These are phyloP conservation scores for Jatropha multifida DNA, from an alignment of 441 rosid species.

Conservation along the genomic window DNA sequence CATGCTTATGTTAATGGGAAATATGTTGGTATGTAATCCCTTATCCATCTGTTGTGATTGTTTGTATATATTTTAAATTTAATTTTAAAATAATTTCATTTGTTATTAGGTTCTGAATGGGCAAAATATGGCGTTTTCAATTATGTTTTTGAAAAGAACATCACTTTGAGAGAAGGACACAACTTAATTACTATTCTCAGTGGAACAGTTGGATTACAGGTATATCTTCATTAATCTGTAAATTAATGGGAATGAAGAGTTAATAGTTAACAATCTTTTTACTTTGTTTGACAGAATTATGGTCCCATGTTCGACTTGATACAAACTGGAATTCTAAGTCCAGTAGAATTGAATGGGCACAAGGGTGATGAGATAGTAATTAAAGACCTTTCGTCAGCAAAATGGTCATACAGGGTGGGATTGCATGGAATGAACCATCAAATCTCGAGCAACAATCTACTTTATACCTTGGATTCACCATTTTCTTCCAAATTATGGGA, in stretches of 20 bases:
- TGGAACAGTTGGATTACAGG: constrained; percentile 59
- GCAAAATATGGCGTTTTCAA: constrained; percentile 24
- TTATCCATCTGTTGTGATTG: background rate
- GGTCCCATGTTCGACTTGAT: constrained; percentile 49
- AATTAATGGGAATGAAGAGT: background rate
- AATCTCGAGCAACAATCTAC: background rate
- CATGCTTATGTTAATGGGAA: constrained; percentile 60
- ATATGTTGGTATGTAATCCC: constrained; percentile 40
- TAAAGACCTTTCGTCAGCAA: constrained; percentile 51
- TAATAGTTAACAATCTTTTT: background rate
- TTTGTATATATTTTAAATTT: too few relatives aligned
- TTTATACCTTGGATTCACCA: constrained; percentile 2
- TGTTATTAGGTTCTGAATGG: constrained; percentile 26
- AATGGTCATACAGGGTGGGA: constrained; percentile 61
- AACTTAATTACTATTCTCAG: constrained; percentile 59
- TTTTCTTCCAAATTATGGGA: constrained; percentile 26
- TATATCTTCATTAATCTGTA: background rate
- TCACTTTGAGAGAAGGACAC: constrained; percentile 40
- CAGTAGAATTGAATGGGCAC: constrained; percentile 37
- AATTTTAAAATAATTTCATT: background rate
- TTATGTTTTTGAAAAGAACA: constrained; percentile 34
- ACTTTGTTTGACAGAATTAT: constrained; percentile 41
- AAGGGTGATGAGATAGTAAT: constrained; percentile 37
- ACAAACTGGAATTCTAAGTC: constrained; percentile 52
- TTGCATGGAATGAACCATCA: constrained; percentile 31